Percentiles rank a stretch among this genome's conserved stretches.
phyloP scores from a whole-genome alignment of 345 rosid species.

The Conringia planisiliqua region DNA sequence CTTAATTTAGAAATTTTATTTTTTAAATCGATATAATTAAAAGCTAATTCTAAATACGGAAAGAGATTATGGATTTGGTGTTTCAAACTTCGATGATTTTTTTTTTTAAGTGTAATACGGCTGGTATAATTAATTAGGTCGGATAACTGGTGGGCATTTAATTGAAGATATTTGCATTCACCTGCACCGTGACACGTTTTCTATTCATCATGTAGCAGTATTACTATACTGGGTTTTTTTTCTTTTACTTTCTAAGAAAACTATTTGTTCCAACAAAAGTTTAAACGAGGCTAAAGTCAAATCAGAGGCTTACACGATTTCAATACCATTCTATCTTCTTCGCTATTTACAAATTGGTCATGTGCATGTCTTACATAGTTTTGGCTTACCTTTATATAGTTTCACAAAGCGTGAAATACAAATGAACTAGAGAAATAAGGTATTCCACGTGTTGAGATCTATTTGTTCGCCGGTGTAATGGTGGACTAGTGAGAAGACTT shows the following conservation, averaged over 20 bases:
- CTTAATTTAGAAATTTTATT: too few species aligned
- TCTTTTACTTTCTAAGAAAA: neutral
- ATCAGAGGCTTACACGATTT: neutral
- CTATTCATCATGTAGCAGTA: neutral
- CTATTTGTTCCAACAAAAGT: neutral
- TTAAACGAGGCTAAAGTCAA: neutral
- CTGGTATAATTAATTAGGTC: neutral
- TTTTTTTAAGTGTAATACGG: neutral
- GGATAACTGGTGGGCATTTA: neutral
- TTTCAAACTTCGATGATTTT: too few species aligned
- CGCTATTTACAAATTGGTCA: neutral
- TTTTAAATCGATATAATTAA: too few species aligned
- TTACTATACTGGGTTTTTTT: neutral
- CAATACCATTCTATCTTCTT: neutral
- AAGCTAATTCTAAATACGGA: too few species aligned
- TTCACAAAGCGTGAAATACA: neutral
- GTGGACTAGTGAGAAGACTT: neutral
- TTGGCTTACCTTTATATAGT: neutral
- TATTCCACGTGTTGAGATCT: neutral
- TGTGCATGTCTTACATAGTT: neutral
- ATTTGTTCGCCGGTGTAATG: neutral
- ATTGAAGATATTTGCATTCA: conserved; percentile 3
- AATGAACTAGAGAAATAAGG: neutral
- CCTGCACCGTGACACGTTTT: neutral
- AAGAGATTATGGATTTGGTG: too few species aligned